Evolutionary conservation across 768 basidiomycete genomes (phyloP).

Genomic region (Tubosaeta sp.): DNA sequence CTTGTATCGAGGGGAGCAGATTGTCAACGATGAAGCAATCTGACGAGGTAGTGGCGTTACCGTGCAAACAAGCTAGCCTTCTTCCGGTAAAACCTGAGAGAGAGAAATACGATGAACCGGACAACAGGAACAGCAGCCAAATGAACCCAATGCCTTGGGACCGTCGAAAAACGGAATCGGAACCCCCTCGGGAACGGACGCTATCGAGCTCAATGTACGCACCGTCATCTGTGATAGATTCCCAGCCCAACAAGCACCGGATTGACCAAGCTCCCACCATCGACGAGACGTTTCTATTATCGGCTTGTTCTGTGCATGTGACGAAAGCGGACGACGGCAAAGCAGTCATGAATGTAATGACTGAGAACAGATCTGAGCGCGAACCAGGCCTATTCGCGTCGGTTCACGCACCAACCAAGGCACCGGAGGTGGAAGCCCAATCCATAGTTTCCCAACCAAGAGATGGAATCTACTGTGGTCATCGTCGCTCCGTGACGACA

Average conservation of each 20-base stretch:
- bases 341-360: background rate
- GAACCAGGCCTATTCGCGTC: conserved; percentile 4
- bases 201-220: conserved; percentile 15
- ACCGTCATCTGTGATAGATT: background rate
- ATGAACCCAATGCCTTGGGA: background rate
- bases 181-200: conserved; percentile 2
- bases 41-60: background rate
- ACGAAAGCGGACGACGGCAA: background rate
- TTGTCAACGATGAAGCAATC: background rate
- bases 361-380: background rate
- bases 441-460: background rate
- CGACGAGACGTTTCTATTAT: background rate
- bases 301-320: background rate
- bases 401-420: conserved; percentile 10
- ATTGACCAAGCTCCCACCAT: background rate
- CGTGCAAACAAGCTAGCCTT: background rate
- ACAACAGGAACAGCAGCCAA: background rate
- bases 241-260: background rate
- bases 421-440: background rate
- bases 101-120: background rate
- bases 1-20: background rate
- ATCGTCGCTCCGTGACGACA: background rate
- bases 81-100: background rate
- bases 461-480: background rate
- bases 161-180: background rate